Evolutionary conservation across 208 protist genomes (phyloP), one percentile per base, ranked within the genome.

Genomic region (Herpetomonas tarakana): DNA sequence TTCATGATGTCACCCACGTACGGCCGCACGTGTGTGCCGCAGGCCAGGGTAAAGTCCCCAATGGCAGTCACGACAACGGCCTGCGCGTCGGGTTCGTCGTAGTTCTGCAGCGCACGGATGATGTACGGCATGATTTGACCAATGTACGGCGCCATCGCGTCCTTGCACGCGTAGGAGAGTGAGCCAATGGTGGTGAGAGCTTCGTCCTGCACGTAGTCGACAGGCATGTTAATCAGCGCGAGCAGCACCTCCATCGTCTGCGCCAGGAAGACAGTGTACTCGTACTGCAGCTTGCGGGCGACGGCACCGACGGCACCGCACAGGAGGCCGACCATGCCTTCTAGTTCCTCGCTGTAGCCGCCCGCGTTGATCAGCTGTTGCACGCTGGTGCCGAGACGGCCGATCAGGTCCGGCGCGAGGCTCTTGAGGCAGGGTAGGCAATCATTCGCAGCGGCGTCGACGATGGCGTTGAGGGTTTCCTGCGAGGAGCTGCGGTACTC

Each of bases 391-490:
- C 74, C 58, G 50, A 91, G 66, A 30, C 92, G 88, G 11, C 76
- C 52, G 27, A 88, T 70, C 27, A 98, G 62, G 31, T 82, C 65
- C n/a, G 82, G 83, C 19, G 93, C 78, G 22, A 98, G 81, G 19
- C 73, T 53, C 0, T 50, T 2, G 25, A 98, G 65, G 62, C 58
- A 76, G 18, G 65, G 58, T 18, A 73, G 58, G 41, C 78, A 79
- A 67, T 98, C 93, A 9, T 62, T 55, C 0, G 93, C 78, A 0
- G 83, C 81, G 21, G 89, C 91, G 57, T 90, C 82, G 47, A 98
- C 81, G 22, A 99, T 58, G 19, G 83, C 71, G 76, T 96, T 98
- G 14, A 99, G 68, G 26, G 95, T 93, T 62, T 98, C 96, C 66
- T 98, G 97, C 27, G 96, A 90, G n/a, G 80, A 78, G 44, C 67